Percentiles rank a stretch among this genome's conserved stretches.
Conservation (phyloP, 345 rosid species). For the Sisymbrium irio region DNA sequence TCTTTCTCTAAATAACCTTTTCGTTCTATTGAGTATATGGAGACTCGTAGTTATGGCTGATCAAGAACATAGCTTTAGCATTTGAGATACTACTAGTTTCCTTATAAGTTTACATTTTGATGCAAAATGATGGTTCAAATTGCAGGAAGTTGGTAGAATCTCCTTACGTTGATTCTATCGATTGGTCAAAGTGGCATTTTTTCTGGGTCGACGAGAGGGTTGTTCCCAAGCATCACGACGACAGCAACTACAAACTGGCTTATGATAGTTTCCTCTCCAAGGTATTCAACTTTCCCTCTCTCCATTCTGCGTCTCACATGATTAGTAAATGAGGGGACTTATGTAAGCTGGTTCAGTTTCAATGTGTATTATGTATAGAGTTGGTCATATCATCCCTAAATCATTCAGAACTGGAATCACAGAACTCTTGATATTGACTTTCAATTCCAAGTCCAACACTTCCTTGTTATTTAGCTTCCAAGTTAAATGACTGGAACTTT, state of each 20-base stretch:
- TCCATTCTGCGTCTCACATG: neutral
- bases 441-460: neutral
- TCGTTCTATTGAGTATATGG: neutral
- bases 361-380: too few relatives aligned
- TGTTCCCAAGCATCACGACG: slow-evolving; percentile 81
- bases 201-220: slow-evolving; percentile 96
- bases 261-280: slow-evolving; percentile 62
- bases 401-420: neutral
- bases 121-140: neutral
- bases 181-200: slow-evolving; percentile 91
- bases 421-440: neutral
- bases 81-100: neutral
- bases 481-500: too few relatives aligned
- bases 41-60: neutral
- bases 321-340: neutral
- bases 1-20: too few relatives aligned
- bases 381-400: too few relatives aligned
- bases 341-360: neutral
- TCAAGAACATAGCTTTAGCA: slow-evolving; percentile 5
- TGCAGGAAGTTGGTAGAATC: slow-evolving; percentile 63
- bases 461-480: too few relatives aligned
- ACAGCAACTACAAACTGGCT: slow-evolving; percentile 88
- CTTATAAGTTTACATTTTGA: neutral
- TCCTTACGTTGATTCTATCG: slow-evolving; percentile 61
- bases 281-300: slow-evolving; percentile 36